Evolutionary conservation across 2,329 filamentous ascomycete species (phyloP), one percentile per base, ranked within the genome.

Genomic region (Fusarium verticillioides): DNA sequence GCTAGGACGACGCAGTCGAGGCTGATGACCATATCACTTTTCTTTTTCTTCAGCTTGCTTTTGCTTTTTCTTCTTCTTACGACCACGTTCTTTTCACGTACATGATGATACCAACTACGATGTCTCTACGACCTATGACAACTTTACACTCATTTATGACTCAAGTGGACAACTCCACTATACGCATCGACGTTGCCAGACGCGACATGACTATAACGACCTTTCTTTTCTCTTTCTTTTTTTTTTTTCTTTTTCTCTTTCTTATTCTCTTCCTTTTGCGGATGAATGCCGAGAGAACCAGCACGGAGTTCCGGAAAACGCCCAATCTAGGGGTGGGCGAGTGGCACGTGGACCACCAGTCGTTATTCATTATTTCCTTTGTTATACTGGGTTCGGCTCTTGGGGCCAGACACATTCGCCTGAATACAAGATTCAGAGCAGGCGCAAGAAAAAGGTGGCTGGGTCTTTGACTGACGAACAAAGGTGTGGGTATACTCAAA

Each of bases 1-100:
- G 70, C 75, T 84, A 21, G 81, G 82, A 23, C 77, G 82, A 23
- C 78, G 79, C 36, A 81, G 77, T 57, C 72, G 72, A 63, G 77
- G 74, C 75, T 54, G 43, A 63, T 58, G 34, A 44, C n/a, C 19
- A 30, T 18, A 26, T 28, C 26, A 47, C 47, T 26, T 52, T 37
- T 40, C 34, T 23, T 21, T 42, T 52, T 42, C 28, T 42, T 19
- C 21, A 26, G 43, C 21, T 19, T 36, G 12, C 23, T 19, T 36
- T n/a, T 40, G 13, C 28, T 26, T 42, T 37, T 26, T 26, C 11
- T 21, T 37, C 36, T 15, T 44, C 43, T 54, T 49, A 49, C 23
- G 39, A 23, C 47, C 9, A 32, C 15, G 37, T 66, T 61, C 52
- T 65, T 65, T 53, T 40, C 56, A 74, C 62, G 53, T 74, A 62